Evolutionary conservation across 1,139 yeast species (phyloP).

Genomic region (Suhomyces yuchorum): DNA sequence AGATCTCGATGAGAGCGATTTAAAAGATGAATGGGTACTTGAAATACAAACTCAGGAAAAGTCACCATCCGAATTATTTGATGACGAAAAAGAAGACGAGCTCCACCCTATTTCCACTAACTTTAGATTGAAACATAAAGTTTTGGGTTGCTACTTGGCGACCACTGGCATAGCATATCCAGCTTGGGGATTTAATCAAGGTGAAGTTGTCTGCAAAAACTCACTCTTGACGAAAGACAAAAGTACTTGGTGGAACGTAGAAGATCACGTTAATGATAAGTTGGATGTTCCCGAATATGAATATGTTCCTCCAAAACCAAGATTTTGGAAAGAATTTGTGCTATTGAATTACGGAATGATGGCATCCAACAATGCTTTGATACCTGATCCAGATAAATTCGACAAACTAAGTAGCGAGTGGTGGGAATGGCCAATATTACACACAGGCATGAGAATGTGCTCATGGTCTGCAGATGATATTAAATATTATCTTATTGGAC

Average conservation of each 20-base stretch:
- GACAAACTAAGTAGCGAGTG: slow-evolving; percentile 68
- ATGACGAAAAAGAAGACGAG: slow-evolving; percentile 37
- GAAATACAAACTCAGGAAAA: slow-evolving; percentile 61
- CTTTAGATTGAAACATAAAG: slow-evolving; percentile 63
- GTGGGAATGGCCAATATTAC: slow-evolving; percentile 82
- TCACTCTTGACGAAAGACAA: slow-evolving; percentile 55
- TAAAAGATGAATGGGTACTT: slow-evolving; percentile 71
- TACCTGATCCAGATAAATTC: slow-evolving; percentile 70
- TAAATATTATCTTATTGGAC: slow-evolving; percentile 65
- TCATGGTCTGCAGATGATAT: slow-evolving; percentile 54
- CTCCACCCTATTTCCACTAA: slow-evolving; percentile 73
- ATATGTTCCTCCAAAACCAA: slow-evolving; percentile 66
- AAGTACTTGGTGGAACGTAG: slow-evolving; percentile 81
- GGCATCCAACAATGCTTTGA: slow-evolving; percentile 72
- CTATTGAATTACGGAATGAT: slow-evolving; percentile 75
- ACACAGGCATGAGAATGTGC: slow-evolving; percentile 69
- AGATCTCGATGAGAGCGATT: slow-evolving; percentile 53
- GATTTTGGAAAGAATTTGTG: slow-evolving; percentile 71
- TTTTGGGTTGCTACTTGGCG: slow-evolving; percentile 70
- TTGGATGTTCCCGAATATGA: slow-evolving; percentile 38
- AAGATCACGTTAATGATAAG: slow-evolving; percentile 57
- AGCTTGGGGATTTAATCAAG: slow-evolving; percentile 80
- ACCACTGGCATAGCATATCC: slow-evolving; percentile 75
- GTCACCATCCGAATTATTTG: slow-evolving; percentile 53
- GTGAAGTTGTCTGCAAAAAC: slow-evolving; percentile 71